phyloP scores from a whole-genome alignment of 2,329 filamentous ascomycete genomes.

The Apiospora aurea region DNA sequence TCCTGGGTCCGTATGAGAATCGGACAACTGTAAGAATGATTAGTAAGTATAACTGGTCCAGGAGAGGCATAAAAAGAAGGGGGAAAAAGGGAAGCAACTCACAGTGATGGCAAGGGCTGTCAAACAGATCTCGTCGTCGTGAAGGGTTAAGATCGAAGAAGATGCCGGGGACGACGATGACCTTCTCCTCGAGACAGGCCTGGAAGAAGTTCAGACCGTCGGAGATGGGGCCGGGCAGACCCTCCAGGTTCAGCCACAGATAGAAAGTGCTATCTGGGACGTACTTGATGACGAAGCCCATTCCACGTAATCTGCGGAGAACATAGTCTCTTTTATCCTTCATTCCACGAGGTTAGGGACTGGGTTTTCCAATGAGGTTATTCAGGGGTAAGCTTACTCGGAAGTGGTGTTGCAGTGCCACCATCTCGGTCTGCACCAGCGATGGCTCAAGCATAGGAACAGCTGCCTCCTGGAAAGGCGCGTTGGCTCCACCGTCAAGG shows the following conservation, averaged over 20 bases:
- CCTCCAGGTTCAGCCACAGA: constrained; percentile 74
- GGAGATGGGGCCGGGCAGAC: constrained; percentile 79
- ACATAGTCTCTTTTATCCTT: constrained; percentile 91
- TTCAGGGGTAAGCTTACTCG: constrained; percentile 50
- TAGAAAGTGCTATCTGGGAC: constrained; percentile 95
- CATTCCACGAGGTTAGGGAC: constrained; percentile 32
- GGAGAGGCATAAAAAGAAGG: neutral
- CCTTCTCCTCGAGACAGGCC: constrained; percentile 90
- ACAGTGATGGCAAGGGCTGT: constrained; percentile 90
- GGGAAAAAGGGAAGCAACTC: constrained; percentile 28
- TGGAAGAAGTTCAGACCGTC: constrained; percentile 98
- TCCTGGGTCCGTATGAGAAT: constrained; percentile 82
- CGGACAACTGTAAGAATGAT: constrained; percentile 64
- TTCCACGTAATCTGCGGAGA: constrained; percentile 75
- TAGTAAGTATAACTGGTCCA: constrained; percentile 27
- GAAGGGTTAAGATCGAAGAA: constrained; percentile 97
- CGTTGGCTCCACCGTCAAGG: constrained; percentile 92
- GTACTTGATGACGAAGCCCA: constrained; percentile 86
- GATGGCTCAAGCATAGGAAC: constrained; percentile 90
- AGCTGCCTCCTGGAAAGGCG: constrained; percentile 94
- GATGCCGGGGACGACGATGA: constrained; percentile 95
- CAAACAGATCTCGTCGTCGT: constrained; percentile 88
- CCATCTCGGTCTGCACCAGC: constrained; percentile 85
- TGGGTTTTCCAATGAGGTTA: neutral
- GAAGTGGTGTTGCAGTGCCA: constrained; percentile 88